Evolutionary conservation across 148 eudicot genomes (phyloP).

Genomic region (Polygonum aviculare): DNA sequence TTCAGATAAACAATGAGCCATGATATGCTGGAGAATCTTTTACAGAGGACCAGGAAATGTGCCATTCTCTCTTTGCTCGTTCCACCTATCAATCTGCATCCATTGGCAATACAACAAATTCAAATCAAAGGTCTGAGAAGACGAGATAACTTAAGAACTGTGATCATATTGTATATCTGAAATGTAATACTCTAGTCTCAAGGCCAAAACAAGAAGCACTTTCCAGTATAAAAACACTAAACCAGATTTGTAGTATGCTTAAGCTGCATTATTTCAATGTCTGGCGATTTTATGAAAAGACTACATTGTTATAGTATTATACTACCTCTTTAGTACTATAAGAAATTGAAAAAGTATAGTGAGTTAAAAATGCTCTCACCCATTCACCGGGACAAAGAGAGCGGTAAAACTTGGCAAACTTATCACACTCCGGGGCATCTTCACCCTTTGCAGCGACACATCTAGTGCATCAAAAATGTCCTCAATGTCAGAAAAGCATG

Average conservation of each 20-base stretch:
- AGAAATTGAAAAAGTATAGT: neutral
- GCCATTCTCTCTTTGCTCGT: conserved; percentile 53
- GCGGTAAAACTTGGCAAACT: conserved; percentile 47
- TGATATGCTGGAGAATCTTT: neutral
- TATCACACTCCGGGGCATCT: conserved; percentile 51
- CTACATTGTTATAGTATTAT: neutral
- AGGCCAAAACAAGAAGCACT: neutral
- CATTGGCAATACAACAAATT: conserved; percentile 7
- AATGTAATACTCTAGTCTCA: neutral
- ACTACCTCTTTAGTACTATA: neutral
- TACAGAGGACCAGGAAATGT: conserved; percentile 51
- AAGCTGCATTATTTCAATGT: neutral
- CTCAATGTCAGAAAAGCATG: neutral
- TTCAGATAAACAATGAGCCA: neutral
- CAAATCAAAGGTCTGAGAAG: conserved; percentile 5
- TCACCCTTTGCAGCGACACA: conserved; percentile 52
- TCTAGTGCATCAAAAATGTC: conserved; percentile 7
- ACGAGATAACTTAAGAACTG: neutral
- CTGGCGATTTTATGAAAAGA: neutral
- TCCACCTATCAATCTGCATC: conserved; percentile 49
- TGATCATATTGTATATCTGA: neutral
- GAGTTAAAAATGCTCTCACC: conserved; percentile 23
- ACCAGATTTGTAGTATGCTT: neutral
- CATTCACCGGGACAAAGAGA: conserved; percentile 62
- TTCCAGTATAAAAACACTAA: neutral